Conservation (phyloP, 2,329 filamentous ascomycete genomes). For the Aspergillus viridinutans region DNA sequence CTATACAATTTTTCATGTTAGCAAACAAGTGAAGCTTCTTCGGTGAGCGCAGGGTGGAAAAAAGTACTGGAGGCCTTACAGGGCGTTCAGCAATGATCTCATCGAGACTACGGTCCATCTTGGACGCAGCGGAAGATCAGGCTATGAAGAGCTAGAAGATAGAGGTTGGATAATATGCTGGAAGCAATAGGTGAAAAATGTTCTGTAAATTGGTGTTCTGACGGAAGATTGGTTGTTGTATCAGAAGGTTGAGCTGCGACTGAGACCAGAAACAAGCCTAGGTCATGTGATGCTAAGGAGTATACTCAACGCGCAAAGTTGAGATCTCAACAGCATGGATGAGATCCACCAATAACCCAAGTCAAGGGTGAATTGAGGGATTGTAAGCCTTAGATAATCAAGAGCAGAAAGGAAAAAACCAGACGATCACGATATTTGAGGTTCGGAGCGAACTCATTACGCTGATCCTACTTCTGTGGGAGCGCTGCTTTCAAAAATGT, state of each 20-base stretch:
- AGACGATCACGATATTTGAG: not conserved
- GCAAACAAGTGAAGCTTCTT: constrained; percentile 1
- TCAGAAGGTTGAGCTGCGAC: constrained; percentile 2
- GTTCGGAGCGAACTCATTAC: not conserved
- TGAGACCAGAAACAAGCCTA: not conserved
- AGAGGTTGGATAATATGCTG: not conserved
- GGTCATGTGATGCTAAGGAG: constrained; percentile 3
- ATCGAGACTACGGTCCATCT: constrained; percentile 62
- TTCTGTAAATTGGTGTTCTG: not conserved
- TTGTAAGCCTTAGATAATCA: not conserved
- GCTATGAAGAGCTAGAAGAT: not conserved
- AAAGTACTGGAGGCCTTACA: constrained; percentile 36
- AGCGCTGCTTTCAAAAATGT: not conserved
- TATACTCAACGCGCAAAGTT: not conserved
- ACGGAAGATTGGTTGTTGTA: not conserved
- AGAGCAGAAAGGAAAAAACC: not conserved
- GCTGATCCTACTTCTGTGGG: not conserved
- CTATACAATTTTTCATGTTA: constrained; percentile 14
- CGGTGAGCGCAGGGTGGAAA: not conserved
- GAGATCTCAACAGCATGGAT: not conserved
- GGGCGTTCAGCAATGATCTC: constrained; percentile 61
- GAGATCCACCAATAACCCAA: not conserved
- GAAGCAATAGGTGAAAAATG: not conserved
- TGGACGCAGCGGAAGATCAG: constrained; percentile 11
- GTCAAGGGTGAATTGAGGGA: not conserved